These are phyloP conservation scores for Trypanosomatidae sp. DNA, from an alignment of 208 protist genomes.

Conservation along the genomic window DNA sequence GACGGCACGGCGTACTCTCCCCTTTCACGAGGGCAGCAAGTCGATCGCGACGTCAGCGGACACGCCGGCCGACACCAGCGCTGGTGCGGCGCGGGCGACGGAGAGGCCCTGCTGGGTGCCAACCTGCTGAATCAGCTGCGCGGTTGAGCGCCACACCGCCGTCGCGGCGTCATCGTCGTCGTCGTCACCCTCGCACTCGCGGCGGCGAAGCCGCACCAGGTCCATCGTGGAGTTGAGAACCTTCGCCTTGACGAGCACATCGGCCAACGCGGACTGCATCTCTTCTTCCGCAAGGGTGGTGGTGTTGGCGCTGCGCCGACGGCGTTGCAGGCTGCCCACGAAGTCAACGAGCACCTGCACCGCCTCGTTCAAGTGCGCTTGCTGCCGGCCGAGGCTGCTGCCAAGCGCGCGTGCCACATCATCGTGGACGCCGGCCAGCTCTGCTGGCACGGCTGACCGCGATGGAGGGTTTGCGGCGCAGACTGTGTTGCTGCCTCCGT, in stretches of 20 bases:
- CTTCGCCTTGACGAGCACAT: constrained; percentile 14
- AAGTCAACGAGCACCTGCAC: constrained; percentile 29
- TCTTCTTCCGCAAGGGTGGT: too few relatives aligned
- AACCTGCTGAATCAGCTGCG: constrained; percentile 15
- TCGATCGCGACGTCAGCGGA: constrained; percentile 32
- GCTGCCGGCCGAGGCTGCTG: constrained; percentile 8
- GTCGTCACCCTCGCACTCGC: constrained; percentile 1
- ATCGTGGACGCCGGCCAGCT: background rate
- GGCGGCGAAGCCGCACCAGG: constrained; percentile 15
- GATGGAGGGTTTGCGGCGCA: too few relatives aligned
- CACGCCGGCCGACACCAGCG: constrained; percentile 34
- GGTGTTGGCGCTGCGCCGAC: constrained; percentile 7
- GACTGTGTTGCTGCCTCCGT: background rate
- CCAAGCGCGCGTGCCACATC: constrained; percentile 11
- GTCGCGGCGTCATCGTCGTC: too few relatives aligned
- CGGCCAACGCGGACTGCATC: constrained; percentile 11
- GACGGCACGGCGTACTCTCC: too few relatives aligned
- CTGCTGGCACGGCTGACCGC: too few relatives aligned
- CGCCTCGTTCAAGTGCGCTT: constrained; percentile 24
- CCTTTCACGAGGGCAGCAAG: constrained; percentile 20
- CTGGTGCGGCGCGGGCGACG: constrained; percentile 31
- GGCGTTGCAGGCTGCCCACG: constrained; percentile 23
- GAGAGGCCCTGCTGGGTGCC: constrained; percentile 22
- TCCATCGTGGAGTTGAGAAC: constrained; percentile 36
- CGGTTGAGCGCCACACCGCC: constrained; percentile 28